Conservation (phyloP, 2,329 filamentous ascomycete genomes). For the Aspergillus uvarum region DNA sequence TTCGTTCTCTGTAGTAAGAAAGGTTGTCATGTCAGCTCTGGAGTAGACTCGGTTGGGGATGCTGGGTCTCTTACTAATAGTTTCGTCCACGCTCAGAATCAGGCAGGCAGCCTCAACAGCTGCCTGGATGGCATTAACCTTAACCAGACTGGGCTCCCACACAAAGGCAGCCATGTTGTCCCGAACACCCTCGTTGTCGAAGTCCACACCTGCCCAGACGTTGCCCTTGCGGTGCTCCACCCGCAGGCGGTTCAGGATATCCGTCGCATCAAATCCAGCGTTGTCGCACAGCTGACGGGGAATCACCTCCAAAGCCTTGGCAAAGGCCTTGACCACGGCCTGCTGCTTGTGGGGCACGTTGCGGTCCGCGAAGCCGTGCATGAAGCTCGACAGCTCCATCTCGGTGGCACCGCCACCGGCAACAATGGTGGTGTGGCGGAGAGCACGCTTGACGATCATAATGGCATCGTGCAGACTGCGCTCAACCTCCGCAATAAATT, state of each 20-base stretch:
- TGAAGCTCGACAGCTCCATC: slow-evolving; percentile 94
- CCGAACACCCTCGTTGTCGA: slow-evolving; percentile 82
- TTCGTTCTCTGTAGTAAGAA: slow-evolving; percentile 66
- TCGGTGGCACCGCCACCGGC: slow-evolving; percentile 91
- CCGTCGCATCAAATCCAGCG: slow-evolving; percentile 95
- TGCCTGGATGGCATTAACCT: slow-evolving; percentile 95
- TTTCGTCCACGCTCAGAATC: slow-evolving; percentile 96
- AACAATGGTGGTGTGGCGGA: slow-evolving; percentile 92
- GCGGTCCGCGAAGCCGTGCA: slow-evolving; percentile 89
- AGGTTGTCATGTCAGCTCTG: slow-evolving; percentile 17
- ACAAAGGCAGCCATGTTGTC: slow-evolving; percentile 96
- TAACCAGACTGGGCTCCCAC: slow-evolving; percentile 94
- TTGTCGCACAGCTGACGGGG: slow-evolving; percentile 98
- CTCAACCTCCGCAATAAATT: slow-evolving; percentile 98
- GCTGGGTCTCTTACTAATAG: slow-evolving; percentile 66
- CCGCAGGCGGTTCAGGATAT: slow-evolving; percentile 92
- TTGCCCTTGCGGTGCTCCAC: slow-evolving; percentile 94
- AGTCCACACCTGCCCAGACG: slow-evolving; percentile 95
- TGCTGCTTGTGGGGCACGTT: slow-evolving; percentile 95
- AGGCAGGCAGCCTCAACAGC: slow-evolving; percentile 93
- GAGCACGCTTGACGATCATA: slow-evolving; percentile 99
- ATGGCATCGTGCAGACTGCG: slow-evolving; percentile 97
- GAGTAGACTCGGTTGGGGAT: background rate
- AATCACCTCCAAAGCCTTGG: slow-evolving; percentile 94
- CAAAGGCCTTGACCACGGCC: slow-evolving; percentile 94